Evolutionary conservation across 352 stramenopile species (phyloP).

Genomic region (Globisporangium emineosum): DNA sequence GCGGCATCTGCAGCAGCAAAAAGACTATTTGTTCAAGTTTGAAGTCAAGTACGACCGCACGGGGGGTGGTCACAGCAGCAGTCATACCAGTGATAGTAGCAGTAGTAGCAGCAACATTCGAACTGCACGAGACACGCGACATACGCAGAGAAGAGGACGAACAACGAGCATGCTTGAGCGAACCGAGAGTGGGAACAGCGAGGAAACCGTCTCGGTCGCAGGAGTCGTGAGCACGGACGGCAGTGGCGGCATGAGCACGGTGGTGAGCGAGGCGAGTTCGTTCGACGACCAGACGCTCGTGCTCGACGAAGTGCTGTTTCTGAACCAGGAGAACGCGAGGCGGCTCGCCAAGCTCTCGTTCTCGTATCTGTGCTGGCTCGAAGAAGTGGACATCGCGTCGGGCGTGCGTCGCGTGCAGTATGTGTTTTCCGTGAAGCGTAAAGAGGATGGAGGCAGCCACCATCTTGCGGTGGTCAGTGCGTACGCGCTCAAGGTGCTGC

Average conservation of each 20-base stretch:
- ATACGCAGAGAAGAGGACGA: slow-evolving; percentile 10
- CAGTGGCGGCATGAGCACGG: slow-evolving; percentile 35
- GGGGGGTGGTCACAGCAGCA: slow-evolving; percentile 8
- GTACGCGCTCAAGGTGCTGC: slow-evolving; percentile 48
- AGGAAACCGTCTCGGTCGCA: slow-evolving; percentile 6
- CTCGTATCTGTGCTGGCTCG: slow-evolving; percentile 67
- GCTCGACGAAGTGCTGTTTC: slow-evolving; percentile 31
- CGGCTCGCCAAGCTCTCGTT: slow-evolving; percentile 41
- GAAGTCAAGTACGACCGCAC: slow-evolving; percentile 53
- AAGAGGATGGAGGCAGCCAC: slow-evolving; percentile 9
- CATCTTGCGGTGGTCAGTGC: slow-evolving; percentile 63
- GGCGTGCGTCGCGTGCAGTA: slow-evolving; percentile 66
- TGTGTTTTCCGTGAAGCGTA: slow-evolving; percentile 45
- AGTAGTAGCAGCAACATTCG: not conserved
- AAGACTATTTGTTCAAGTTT: slow-evolving; percentile 83
- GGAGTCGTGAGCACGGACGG: slow-evolving; percentile 33
- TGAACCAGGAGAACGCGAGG: slow-evolving; percentile 43
- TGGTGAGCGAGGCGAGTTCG: slow-evolving; percentile 47
- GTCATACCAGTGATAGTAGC: slow-evolving; percentile 1
- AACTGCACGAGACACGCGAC: not conserved
- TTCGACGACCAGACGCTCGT: slow-evolving; percentile 31
- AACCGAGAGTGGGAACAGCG: slow-evolving; percentile 16
- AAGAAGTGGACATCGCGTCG: slow-evolving; percentile 63
- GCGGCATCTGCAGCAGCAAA: slow-evolving; percentile 50
- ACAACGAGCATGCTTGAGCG: slow-evolving; percentile 9